These are phyloP conservation scores for Talaromyces albobiverticillius DNA, from an alignment of 2,329 filamentous ascomycete genomes.

Conservation along the genomic window DNA sequence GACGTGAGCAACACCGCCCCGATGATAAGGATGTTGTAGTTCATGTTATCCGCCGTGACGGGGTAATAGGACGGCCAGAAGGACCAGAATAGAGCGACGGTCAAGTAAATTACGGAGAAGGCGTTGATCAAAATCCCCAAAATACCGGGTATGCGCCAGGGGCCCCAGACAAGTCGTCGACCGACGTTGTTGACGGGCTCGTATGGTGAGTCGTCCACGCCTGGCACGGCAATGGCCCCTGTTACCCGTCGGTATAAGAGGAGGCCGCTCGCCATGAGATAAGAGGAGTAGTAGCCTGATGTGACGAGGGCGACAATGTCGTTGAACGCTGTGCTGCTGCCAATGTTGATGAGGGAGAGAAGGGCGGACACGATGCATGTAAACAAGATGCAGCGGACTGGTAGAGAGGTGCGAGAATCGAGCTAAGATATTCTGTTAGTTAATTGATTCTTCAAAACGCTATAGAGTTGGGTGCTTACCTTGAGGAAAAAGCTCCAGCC, in stretches of 20 bases:
- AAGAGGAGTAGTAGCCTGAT: slow-evolving; percentile 49
- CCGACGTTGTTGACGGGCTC: slow-evolving; percentile 5
- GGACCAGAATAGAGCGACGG: slow-evolving; percentile 3
- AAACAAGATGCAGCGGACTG: slow-evolving; percentile 34
- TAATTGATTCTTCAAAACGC: too few relatives aligned
- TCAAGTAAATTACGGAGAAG: slow-evolving; percentile 1
- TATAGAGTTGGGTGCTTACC: slow-evolving; percentile 26
- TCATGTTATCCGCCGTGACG: slow-evolving; percentile 40
- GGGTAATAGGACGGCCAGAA: slow-evolving; percentile 32
- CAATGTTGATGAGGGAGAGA: slow-evolving; percentile 47
- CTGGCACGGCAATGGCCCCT: slow-evolving; percentile 1
- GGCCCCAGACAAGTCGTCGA: slow-evolving; percentile 2
- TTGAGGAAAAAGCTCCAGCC: slow-evolving; percentile 21
- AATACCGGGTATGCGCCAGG: slow-evolving; percentile 6
- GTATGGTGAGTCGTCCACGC: slow-evolving; percentile 5
- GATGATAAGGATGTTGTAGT: slow-evolving; percentile 49
- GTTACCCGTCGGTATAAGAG: slow-evolving; percentile 2
- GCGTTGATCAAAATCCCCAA: slow-evolving; percentile 5
- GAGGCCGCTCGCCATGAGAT: slow-evolving; percentile 36
- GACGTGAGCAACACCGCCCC: slow-evolving; percentile 44
- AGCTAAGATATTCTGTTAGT: neutral
- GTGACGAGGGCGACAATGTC: slow-evolving; percentile 51
- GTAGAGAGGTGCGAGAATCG: slow-evolving; percentile 23
- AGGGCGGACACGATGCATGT: slow-evolving; percentile 27
- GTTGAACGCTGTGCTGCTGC: slow-evolving; percentile 50